Percentiles rank a stretch among this genome's conserved stretches.
These are phyloP conservation scores for Ophiosphaerella korrae DNA, from an alignment of 2,329 filamentous ascomycete species.

Conservation along the genomic window DNA sequence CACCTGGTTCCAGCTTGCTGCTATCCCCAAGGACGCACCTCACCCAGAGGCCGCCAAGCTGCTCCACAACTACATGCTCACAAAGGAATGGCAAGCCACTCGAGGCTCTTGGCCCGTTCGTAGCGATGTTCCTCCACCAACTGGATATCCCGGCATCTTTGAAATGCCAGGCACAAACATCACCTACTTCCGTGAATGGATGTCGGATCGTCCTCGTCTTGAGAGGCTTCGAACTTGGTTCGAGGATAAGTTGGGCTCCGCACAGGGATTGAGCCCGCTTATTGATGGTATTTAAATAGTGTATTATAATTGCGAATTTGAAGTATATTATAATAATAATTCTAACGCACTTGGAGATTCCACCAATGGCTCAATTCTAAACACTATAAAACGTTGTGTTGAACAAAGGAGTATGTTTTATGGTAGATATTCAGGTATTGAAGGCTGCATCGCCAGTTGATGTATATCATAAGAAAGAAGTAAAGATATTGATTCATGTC, in stretches of 20 bases:
- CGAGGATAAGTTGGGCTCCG: conserved; percentile 50
- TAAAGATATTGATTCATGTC: too few relatives aligned
- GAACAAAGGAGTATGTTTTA: too few relatives aligned
- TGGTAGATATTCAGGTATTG: too few relatives aligned
- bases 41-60: conserved; percentile 59
- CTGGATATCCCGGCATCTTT: conserved; percentile 35
- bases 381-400: too few relatives aligned
- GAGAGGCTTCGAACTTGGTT: conserved; percentile 52
- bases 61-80: conserved; percentile 55
- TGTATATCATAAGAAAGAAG: too few relatives aligned
- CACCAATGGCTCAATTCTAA: too few relatives aligned
- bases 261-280: conserved; percentile 52
- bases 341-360: too few relatives aligned
- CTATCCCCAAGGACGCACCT: conserved; percentile 56
- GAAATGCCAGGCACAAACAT: conserved; percentile 45
- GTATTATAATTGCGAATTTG: not conserved
- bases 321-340: too few relatives aligned
- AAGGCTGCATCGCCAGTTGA: too few relatives aligned
- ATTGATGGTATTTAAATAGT: conserved; percentile 7
- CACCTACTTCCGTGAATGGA: conserved; percentile 49
- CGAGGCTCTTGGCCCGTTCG: conserved; percentile 46
- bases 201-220: conserved; percentile 49
- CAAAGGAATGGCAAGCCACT: conserved; percentile 46
- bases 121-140: conserved; percentile 38
- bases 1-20: conserved; percentile 56